These are phyloP conservation scores for Mucor lusitanicus DNA, from an alignment of 371 early-diverging fungal genomes.

Conservation along the genomic window DNA sequence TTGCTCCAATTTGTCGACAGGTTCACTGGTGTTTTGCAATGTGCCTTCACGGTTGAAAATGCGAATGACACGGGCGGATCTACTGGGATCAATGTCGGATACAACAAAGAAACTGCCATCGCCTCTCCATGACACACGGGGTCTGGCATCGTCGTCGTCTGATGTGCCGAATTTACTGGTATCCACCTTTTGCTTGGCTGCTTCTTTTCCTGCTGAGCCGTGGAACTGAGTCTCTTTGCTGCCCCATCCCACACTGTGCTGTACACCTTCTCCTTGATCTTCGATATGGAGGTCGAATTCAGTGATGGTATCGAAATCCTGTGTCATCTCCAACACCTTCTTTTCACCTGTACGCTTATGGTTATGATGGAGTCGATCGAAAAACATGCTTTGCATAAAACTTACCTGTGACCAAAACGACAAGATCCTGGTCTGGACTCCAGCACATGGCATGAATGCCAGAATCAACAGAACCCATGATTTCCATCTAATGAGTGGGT, in stretches of 20 bases:
- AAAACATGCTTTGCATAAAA: not conserved
- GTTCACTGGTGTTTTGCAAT: slow-evolving; percentile 81
- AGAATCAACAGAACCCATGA: slow-evolving; percentile 78
- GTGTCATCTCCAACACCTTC: slow-evolving; percentile 88
- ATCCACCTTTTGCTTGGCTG: slow-evolving; percentile 62
- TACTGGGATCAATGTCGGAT: slow-evolving; percentile 63
- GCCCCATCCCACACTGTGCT: slow-evolving; percentile 95
- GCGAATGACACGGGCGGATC: slow-evolving; percentile 70
- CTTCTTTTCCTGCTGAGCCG: slow-evolving; percentile 86
- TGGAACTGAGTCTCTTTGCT: slow-evolving; percentile 97
- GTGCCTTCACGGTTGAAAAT: slow-evolving; percentile 87
- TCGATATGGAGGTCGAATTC: slow-evolving; percentile 75
- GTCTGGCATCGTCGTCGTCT: slow-evolving; percentile 71
- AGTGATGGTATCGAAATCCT: slow-evolving; percentile 86
- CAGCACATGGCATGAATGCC: slow-evolving; percentile 82
- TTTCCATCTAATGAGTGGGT: slow-evolving; percentile 42
- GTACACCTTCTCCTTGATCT: slow-evolving; percentile 70
- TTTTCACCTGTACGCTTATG: slow-evolving; percentile 53
- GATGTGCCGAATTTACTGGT: slow-evolving; percentile 56
- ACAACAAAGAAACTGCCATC: slow-evolving; percentile 84
- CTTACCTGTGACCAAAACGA: slow-evolving; percentile 79
- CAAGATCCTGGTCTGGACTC: slow-evolving; percentile 93
- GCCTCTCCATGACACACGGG: slow-evolving; percentile 91
- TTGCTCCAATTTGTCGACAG: slow-evolving; percentile 81
- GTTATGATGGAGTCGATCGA: not conserved